phyloP scores from a whole-genome alignment of 805 yeast genomes.

The Hemisphaericaspora nanyangensis region DNA sequence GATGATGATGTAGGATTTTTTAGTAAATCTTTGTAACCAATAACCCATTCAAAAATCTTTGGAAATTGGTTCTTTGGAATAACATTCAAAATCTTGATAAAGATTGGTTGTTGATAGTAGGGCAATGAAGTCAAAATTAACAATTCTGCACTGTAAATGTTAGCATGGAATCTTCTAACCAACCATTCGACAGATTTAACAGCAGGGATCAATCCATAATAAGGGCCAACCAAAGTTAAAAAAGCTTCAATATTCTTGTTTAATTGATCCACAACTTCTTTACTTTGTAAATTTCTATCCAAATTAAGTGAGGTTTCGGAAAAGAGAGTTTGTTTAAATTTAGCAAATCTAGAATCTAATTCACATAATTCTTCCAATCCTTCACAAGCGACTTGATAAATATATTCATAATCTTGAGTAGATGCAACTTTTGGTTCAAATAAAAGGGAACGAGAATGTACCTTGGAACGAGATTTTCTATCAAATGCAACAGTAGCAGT shows the following conservation, averaged over 20 bases:
- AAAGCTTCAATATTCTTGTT: conserved; percentile 74
- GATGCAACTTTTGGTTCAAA: conserved; percentile 86
- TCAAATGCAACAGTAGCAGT: conserved; percentile 76
- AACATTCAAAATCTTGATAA: conserved; percentile 71
- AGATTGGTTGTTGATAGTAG: conserved; percentile 71
- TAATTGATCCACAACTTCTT: conserved; percentile 71
- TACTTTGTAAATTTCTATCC: conserved; percentile 78
- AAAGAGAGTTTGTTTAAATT: conserved; percentile 70
- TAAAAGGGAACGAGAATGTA: conserved; percentile 85
- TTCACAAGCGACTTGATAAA: conserved; percentile 66
- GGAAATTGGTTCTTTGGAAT: conserved; percentile 62
- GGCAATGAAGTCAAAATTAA: conserved; percentile 73
- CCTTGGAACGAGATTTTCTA: conserved; percentile 78
- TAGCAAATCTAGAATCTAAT: conserved; percentile 70
- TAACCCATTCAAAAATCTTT: conserved; percentile 69
- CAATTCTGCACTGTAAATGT: conserved; percentile 72
- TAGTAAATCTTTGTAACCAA: conserved; percentile 60
- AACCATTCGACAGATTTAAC: conserved; percentile 91
- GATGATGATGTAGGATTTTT: conserved; percentile 65
- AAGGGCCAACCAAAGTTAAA: conserved; percentile 69
- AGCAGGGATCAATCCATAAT: conserved; percentile 71
- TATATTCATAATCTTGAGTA: conserved; percentile 87
- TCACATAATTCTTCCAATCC: conserved; percentile 70
- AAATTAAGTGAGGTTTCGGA: conserved; percentile 74
- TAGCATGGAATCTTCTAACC: conserved; percentile 83